phyloP scores from a whole-genome alignment of 2,329 filamentous ascomycete species.

The Ilyonectria robusta region DNA sequence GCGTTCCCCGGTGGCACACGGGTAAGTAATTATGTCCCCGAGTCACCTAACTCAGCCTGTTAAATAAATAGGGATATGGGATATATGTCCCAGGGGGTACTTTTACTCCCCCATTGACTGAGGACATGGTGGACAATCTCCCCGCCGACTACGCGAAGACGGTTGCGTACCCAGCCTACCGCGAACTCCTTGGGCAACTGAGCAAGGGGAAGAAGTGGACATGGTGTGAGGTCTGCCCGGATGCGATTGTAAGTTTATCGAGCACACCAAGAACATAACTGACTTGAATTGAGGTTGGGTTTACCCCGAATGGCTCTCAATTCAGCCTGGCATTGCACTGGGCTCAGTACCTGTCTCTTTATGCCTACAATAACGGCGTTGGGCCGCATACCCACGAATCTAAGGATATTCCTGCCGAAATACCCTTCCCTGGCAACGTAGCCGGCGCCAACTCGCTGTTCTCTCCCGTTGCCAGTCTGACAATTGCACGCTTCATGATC shows the following conservation, averaged over 20 bases:
- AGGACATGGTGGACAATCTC: slow-evolving; percentile 51
- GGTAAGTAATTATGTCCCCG: slow-evolving; percentile 34
- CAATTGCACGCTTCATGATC: slow-evolving; percentile 49
- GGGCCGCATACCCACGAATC: not conserved
- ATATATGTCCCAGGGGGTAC: slow-evolving; percentile 53
- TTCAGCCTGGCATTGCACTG: slow-evolving; percentile 55
- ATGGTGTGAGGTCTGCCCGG: slow-evolving; percentile 56
- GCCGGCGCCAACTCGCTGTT: slow-evolving; percentile 39
- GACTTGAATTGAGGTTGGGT: slow-evolving; percentile 38
- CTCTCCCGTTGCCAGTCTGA: slow-evolving; percentile 50
- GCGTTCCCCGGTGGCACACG: slow-evolving; percentile 53
- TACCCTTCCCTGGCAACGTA: not conserved
- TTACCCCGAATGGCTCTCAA: slow-evolving; percentile 55
- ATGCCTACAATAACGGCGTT: slow-evolving; percentile 46
- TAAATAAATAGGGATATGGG: slow-evolving; percentile 51
- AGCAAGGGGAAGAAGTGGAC: slow-evolving; percentile 50
- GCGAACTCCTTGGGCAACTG: slow-evolving; percentile 47
- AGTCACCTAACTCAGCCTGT: too few species aligned
- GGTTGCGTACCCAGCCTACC: slow-evolving; percentile 52
- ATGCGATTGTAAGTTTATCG: slow-evolving; percentile 46
- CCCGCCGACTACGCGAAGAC: slow-evolving; percentile 52
- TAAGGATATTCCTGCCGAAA: not conserved
- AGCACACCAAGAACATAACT: too few species aligned
- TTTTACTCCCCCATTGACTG: slow-evolving; percentile 50
- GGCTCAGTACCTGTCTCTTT: slow-evolving; percentile 56